Conservation (phyloP, 1,284 basidiomycete genomes). For the Cryptococcus wingfieldii region DNA sequence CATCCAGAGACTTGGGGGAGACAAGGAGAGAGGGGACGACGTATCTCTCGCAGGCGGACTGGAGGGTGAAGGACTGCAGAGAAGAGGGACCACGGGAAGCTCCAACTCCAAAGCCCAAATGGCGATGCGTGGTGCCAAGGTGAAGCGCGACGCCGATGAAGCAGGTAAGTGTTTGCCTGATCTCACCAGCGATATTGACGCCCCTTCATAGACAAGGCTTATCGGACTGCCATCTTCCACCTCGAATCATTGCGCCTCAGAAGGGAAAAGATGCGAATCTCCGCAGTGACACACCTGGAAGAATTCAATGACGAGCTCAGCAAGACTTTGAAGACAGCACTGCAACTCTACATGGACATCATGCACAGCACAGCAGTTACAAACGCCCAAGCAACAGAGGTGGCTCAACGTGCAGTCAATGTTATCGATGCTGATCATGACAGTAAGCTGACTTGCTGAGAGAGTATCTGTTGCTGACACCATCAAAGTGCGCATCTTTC, state of each 20-base stretch:
- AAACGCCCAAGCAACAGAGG: constrained; percentile 55
- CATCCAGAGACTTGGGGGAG: constrained; percentile 43
- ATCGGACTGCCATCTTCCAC: constrained; percentile 86
- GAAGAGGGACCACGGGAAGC: constrained; percentile 16
- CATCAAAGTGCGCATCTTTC: constrained; percentile 27
- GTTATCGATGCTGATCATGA: constrained; percentile 68
- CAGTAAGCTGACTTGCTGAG: constrained; percentile 47
- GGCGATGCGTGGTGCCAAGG: constrained; percentile 65
- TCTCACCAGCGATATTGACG: not conserved
- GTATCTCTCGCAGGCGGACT: not conserved
- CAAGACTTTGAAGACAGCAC: constrained; percentile 58
- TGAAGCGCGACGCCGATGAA: constrained; percentile 86
- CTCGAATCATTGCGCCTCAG: constrained; percentile 84
- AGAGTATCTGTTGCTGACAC: not conserved
- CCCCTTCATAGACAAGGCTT: constrained; percentile 69
- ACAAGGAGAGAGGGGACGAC: constrained; percentile 28
- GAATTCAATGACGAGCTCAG: constrained; percentile 73
- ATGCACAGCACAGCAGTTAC: constrained; percentile 54
- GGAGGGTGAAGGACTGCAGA: constrained; percentile 17
- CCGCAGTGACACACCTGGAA: constrained; percentile 75
- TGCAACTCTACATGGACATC: constrained; percentile 71
- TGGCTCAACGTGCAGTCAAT: constrained; percentile 53
- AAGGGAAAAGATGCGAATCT: constrained; percentile 73
- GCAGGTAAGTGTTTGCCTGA: constrained; percentile 58
- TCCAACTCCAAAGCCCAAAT: constrained; percentile 31